Evolutionary conservation across 345 rosid species (phyloP).

Genomic region (Linum usitatissimum): DNA sequence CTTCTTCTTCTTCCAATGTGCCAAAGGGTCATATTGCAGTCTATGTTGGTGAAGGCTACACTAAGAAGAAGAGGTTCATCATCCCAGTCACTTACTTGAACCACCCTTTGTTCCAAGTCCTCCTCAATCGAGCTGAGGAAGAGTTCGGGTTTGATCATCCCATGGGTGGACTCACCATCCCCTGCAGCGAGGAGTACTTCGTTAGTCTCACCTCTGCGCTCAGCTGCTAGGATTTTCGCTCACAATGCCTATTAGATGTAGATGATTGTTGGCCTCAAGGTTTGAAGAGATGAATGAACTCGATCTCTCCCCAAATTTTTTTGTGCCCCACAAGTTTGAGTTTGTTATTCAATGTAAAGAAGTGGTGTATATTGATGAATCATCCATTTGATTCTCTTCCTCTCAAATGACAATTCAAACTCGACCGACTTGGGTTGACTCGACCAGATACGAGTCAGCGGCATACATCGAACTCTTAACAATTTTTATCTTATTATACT

Average conservation of each 20-base stretch:
- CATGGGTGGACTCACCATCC: not conserved
- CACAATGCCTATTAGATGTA: not conserved
- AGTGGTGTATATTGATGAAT: not conserved
- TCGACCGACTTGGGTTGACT: no score
- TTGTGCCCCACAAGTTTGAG: not conserved
- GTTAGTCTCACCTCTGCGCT: not conserved
- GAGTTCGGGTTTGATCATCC: slow-evolving; percentile 3
- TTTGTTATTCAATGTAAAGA: not conserved
- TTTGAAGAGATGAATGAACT: not conserved
- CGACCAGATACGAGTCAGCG: no score
- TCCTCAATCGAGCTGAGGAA: slow-evolving; percentile 1
- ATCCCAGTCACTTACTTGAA: slow-evolving; percentile 1
- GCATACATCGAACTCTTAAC: no score
- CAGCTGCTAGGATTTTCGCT: not conserved
- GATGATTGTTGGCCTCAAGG: not conserved
- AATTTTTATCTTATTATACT: no score
- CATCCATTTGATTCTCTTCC: no score
- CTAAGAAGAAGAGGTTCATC: slow-evolving; percentile 1
- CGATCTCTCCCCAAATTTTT: not conserved
- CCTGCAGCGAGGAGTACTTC: slow-evolving; percentile 4
- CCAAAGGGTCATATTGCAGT: slow-evolving; percentile 1
- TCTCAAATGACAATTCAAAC: no score
- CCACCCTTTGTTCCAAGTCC: not conserved
- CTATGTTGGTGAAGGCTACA: slow-evolving; percentile 2
- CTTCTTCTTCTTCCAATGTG: not conserved